phyloP scores from a whole-genome alignment of 2,329 filamentous ascomycete species.

The Purpureocillium lavendulum region DNA sequence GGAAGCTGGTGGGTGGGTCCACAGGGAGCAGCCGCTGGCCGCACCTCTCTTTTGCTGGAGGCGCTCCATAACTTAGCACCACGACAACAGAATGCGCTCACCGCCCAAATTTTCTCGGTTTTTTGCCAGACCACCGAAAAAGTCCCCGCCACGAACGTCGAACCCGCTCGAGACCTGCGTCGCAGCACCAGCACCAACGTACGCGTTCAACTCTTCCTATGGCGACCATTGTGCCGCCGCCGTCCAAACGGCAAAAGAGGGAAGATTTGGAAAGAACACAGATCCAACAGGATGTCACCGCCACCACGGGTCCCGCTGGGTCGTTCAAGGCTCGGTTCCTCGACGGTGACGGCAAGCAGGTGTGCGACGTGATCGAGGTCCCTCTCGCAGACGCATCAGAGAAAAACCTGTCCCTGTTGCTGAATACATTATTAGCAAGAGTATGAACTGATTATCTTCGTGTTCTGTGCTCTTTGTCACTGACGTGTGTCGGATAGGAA shows the following conservation, averaged over 20 bases:
- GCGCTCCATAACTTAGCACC: too few species aligned
- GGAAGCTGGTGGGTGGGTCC: too few species aligned
- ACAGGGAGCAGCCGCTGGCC: too few species aligned
- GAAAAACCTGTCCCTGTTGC: conserved; percentile 78
- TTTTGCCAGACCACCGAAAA: conserved; percentile 10
- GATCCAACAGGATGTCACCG: conserved; percentile 65
- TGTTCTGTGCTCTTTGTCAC: too few species aligned
- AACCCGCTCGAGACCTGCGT: too few species aligned
- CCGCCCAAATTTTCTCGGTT: conserved; percentile 18
- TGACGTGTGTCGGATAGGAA: too few species aligned
- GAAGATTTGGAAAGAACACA: conserved; percentile 64
- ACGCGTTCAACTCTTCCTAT: conserved; percentile 36
- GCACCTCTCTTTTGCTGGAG: too few species aligned
- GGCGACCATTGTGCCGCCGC: conserved; percentile 76
- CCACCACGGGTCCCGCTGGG: conserved; percentile 60
- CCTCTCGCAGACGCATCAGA: conserved; percentile 78
- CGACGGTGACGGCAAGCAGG: conserved; percentile 67
- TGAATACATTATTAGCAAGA: conserved; percentile 77
- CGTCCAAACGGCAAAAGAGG: conserved; percentile 78
- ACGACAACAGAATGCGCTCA: conserved; percentile 8
- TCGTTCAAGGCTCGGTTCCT: conserved; percentile 82
- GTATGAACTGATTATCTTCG: conserved; percentile 37
- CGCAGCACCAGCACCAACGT: background rate
- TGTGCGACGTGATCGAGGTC: conserved; percentile 63
- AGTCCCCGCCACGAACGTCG: too few species aligned